Percentiles rank a stretch among this genome's conserved stretches.
Evolutionary conservation across 306 rosid genomes (phyloP).

Genomic region (Malus orientalis): DNA sequence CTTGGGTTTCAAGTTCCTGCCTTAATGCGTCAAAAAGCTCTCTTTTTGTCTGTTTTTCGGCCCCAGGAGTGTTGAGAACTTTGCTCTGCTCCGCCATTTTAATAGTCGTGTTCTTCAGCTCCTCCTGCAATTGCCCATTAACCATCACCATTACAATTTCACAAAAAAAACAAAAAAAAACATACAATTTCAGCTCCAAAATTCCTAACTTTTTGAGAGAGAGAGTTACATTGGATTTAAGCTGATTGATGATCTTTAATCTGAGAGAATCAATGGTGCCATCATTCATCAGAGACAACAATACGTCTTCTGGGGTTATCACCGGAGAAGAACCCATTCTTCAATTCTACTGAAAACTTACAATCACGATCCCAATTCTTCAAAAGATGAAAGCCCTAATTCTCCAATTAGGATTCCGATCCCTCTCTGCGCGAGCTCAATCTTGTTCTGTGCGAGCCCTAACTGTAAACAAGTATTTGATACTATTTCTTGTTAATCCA

Average conservation of each 20-base stretch:
- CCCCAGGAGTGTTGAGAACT: constrained; percentile 90
- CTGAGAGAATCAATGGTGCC: constrained; percentile 87
- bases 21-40: constrained; percentile 84
- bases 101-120: constrained; percentile 69
- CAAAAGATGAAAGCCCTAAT: background rate
- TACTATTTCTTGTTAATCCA: background rate
- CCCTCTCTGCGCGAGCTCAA: background rate
- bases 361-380: background rate
- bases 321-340: constrained; percentile 61
- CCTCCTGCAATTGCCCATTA: constrained; percentile 50
- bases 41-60: constrained; percentile 90
- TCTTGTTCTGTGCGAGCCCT: background rate
- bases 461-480: background rate
- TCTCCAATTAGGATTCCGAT: background rate
- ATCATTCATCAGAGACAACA: constrained; percentile 87
- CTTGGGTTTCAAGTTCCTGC: constrained; percentile 83
- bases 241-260: constrained; percentile 95
- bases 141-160: background rate
- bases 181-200: background rate
- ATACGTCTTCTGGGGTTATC: constrained; percentile 74
- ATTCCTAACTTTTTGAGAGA: background rate
- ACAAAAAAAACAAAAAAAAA: background rate
- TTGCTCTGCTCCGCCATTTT: constrained; percentile 96
- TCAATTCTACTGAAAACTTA: background rate
- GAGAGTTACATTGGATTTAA: constrained; percentile 74